These are phyloP conservation scores for Blastobotrys arbuscula DNA, from an alignment of 1,139 yeast species.

Conservation along the genomic window DNA sequence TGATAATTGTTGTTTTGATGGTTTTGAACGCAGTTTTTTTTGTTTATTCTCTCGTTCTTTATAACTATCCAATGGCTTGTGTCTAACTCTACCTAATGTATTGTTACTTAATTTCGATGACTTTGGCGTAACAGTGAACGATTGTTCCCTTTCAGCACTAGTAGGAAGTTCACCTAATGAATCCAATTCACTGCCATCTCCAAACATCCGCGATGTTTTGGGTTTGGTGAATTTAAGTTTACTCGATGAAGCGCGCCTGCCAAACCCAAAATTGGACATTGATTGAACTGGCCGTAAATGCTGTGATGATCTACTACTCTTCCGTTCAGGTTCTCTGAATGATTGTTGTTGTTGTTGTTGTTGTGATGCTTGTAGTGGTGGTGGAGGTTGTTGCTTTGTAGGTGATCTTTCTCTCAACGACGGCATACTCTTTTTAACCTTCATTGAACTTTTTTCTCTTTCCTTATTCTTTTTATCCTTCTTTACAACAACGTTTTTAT, in stretches of 20 bases:
- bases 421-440: constrained; percentile 17
- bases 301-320: constrained; percentile 3
- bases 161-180: constrained; percentile 31
- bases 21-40: neutral
- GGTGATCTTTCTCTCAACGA: constrained; percentile 8
- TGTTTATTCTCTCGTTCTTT: constrained; percentile 10
- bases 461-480: neutral
- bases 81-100: constrained; percentile 6
- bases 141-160: constrained; percentile 19
- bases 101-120: constrained; percentile 7
- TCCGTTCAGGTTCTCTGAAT: neutral
- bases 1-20: constrained; percentile 4
- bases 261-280: constrained; percentile 16
- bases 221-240: constrained; percentile 18
- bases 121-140: constrained; percentile 19
- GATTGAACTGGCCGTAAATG: constrained; percentile 23
- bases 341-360: neutral
- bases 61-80: constrained; percentile 17
- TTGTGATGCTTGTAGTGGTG: neutral
- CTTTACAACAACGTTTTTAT: constrained; percentile 24
- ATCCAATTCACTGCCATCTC: constrained; percentile 35
- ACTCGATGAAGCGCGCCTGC: constrained; percentile 7
- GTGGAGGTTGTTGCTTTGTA: neutral
- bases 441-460: neutral
- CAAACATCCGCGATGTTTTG: constrained; percentile 23